phyloP scores from a whole-genome alignment of 78 protist genomes.

The Diacronema lutheri region DNA sequence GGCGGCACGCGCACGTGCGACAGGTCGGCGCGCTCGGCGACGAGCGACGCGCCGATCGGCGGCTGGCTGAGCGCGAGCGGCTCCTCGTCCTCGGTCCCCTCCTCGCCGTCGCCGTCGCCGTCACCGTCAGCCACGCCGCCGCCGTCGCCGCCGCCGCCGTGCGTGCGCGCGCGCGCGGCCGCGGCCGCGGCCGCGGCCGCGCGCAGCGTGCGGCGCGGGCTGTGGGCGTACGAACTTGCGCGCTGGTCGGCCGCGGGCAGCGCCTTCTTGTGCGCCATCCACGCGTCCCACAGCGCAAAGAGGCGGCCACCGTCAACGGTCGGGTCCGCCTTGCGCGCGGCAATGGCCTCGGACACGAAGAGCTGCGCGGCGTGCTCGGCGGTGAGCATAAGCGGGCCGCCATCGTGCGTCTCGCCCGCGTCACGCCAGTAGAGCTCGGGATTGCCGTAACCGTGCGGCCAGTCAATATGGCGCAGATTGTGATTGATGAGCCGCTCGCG shows the following conservation, averaged over 20 bases:
- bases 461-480: slow-evolving; percentile 18
- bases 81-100: neutral
- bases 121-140: neutral
- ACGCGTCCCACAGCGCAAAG: neutral
- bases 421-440: neutral
- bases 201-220: neutral
- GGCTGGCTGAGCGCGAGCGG: neutral
- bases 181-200: too few species aligned
- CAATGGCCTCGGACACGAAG: neutral
- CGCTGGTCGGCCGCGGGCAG: too few species aligned
- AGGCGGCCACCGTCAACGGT: neutral
- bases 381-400: neutral
- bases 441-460: slow-evolving; percentile 28
- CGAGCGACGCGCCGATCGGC: neutral
- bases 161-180: too few species aligned
- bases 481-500: neutral
- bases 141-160: neutral
- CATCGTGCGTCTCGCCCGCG: neutral
- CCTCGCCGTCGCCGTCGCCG: neutral
- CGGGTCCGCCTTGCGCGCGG: slow-evolving; percentile 2
- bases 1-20: neutral
- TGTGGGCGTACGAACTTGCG: neutral
- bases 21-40: neutral
- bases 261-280: neutral
- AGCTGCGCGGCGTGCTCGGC: neutral